Conservation (phyloP, 1,139 yeast genomes). For the Yamadazyma trypodendri region DNA sequence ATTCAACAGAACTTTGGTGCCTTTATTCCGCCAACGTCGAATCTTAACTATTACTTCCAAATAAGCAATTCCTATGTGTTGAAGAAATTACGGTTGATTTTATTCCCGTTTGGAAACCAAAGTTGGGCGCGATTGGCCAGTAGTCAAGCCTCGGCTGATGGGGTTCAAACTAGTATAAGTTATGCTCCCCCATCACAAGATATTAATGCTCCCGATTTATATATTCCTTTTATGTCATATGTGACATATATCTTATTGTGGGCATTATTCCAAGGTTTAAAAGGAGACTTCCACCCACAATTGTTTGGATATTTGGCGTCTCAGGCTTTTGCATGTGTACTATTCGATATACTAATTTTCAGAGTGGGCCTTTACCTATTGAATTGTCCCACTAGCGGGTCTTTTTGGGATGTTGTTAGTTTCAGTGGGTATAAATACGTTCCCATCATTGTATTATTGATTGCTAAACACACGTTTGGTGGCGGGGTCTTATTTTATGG, state of each 20-base stretch:
- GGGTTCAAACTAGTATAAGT: slow-evolving; percentile 10
- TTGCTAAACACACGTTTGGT: slow-evolving; percentile 44
- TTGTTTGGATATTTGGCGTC: slow-evolving; percentile 88
- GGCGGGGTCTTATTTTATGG: slow-evolving; percentile 38
- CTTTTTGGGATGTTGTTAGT: slow-evolving; percentile 79
- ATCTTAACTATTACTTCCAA: slow-evolving; percentile 81
- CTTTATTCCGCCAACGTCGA: slow-evolving; percentile 48
- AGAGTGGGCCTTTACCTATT: slow-evolving; percentile 45
- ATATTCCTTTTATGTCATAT: slow-evolving; percentile 91
- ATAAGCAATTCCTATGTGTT: slow-evolving; percentile 88
- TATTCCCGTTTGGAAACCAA: slow-evolving; percentile 84
- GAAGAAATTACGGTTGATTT: slow-evolving; percentile 65
- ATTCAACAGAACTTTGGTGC: slow-evolving; percentile 68
- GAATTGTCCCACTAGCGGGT: slow-evolving; percentile 52
- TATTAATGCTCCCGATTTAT: slow-evolving; percentile 93
- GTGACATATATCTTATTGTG: slow-evolving; percentile 84
- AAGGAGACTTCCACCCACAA: slow-evolving; percentile 92
- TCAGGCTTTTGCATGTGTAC: slow-evolving; percentile 79
- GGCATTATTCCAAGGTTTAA: slow-evolving; percentile 83
- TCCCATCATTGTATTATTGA: slow-evolving; percentile 59
- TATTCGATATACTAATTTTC: slow-evolving; percentile 60
- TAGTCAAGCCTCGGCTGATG: slow-evolving; percentile 29
- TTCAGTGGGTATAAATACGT: slow-evolving; percentile 95
- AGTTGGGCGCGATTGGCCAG: slow-evolving; percentile 69
- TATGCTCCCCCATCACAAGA: slow-evolving; percentile 79